These are phyloP conservation scores for Aspergillus sp. DNA, from an alignment of 2,329 filamentous ascomycete genomes.

Conservation along the genomic window DNA sequence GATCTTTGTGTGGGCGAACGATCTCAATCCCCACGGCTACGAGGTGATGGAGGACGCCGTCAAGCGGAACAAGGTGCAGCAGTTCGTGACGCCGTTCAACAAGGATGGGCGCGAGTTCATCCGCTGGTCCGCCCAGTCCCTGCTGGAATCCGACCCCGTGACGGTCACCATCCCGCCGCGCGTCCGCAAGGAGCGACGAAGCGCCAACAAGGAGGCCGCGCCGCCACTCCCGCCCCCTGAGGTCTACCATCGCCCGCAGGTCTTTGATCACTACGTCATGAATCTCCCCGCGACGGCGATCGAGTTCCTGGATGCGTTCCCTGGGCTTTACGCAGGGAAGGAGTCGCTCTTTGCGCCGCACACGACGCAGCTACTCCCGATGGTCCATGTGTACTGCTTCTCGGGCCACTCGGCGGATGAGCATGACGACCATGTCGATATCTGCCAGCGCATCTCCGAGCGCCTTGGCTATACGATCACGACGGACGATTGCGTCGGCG, in stretches of 20 bases:
- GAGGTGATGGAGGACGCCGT: slow-evolving; percentile 69
- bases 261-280: slow-evolving; percentile 95
- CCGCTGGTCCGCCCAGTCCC: slow-evolving; percentile 60
- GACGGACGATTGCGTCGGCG: slow-evolving; percentile 49
- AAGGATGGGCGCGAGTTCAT: slow-evolving; percentile 82
- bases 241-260: slow-evolving; percentile 54
- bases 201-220: slow-evolving; percentile 27
- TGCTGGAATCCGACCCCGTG: slow-evolving; percentile 49
- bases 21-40: slow-evolving; percentile 90
- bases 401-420: slow-evolving; percentile 77
- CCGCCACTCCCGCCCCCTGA: slow-evolving; percentile 24
- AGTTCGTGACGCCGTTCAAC: slow-evolving; percentile 78
- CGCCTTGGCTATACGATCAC: slow-evolving; percentile 61
- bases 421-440: slow-evolving; percentile 56
- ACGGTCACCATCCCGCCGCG: slow-evolving; percentile 50
- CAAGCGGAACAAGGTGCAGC: slow-evolving; percentile 71
- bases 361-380: slow-evolving; percentile 64
- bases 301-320: slow-evolving; percentile 75
- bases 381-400: slow-evolving; percentile 95
- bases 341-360: slow-evolving; percentile 64
- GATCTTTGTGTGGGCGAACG: slow-evolving; percentile 94
- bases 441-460: slow-evolving; percentile 65
- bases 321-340: slow-evolving; percentile 74
- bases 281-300: slow-evolving; percentile 91
- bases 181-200: slow-evolving; percentile 18